Base-by-base conservation (phyloP, 2,329 filamentous ascomycete species). In the Dothideomycetes sp. region DNA sequence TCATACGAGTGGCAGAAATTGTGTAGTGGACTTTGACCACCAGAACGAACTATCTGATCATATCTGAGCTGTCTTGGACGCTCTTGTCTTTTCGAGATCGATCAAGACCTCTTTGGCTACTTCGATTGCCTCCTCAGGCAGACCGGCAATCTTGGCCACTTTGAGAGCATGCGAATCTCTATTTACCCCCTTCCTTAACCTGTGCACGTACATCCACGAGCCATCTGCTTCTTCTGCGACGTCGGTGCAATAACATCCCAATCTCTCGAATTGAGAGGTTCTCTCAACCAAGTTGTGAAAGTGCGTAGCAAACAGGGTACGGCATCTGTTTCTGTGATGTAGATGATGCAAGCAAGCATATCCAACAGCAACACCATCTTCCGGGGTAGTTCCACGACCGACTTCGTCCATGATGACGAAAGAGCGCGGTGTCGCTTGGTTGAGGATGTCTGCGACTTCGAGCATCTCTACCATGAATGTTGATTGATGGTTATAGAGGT, bases 391-490 rank as follows among this genome's bases (percentile, higher is more conserved):
- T 7, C 91, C 91, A 33, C 91, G 74, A 1, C 91, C 91, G 25
- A 98, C 84, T 67, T 98, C 91, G 60, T 98, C 91, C 89, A 98
- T 96, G 60, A 98, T 89, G 46, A 41, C 89, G 53, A 98, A 93
- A 0, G 83, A 91, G 17, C 81, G 74, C 1, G 78, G 65, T 1
- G 89, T 96, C 0, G 91, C 89, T 50, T 84, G 73, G 46, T 82
- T 84, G 38, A 98, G 71, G 39, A 98, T 98, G 18, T 82, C 74
- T 2, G 89, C 88, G 15, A 91, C 94, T 64, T 98, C 91, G 2
- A 95, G 73, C 91, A 98, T 98, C 65, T 98, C 91, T 1, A 96
- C 86, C 91, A 98, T 96, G 63, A 98, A 98, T 0, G 93, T 98
- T 39, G 86, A 94, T 61, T 96, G 88, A 64, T 94, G 84, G 36